These are phyloP conservation scores for Umbellularia californica DNA, from an alignment of 164 flowering plant genomes.

Conservation along the genomic window DNA sequence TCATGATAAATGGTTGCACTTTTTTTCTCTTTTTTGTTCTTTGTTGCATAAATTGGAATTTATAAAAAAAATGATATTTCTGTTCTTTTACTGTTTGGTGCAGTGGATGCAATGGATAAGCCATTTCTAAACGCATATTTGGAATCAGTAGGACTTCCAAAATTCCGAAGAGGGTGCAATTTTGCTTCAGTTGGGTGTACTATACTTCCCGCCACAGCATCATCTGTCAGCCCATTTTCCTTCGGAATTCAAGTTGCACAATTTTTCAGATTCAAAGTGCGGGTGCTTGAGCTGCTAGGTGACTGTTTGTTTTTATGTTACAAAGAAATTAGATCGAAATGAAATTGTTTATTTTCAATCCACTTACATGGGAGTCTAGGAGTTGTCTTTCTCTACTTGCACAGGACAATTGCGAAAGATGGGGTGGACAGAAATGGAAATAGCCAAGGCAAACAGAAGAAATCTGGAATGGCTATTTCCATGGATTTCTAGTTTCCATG, in stretches of 20 bases:
- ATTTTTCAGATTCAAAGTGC: constrained; percentile 66
- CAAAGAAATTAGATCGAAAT: neutral
- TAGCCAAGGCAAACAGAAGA: no score
- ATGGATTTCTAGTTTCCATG: no score
- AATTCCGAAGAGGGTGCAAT: constrained; percentile 70
- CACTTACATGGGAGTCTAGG: no score
- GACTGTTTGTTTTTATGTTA: constrained; percentile 7
- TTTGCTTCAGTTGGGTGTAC: constrained; percentile 92
- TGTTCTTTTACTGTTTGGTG: neutral
- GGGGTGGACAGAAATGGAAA: no score
- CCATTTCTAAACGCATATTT: constrained; percentile 81
- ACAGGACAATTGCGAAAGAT: no score
- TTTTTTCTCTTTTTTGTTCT: no score
- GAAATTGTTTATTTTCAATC: no score
- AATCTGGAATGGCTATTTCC: no score
- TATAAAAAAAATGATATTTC: no score
- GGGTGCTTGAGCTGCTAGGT: constrained; percentile 54
- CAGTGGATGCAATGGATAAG: constrained; percentile 81
- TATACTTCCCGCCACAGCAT: constrained; percentile 64
- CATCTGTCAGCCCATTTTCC: constrained; percentile 81
- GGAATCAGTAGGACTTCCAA: constrained; percentile 73
- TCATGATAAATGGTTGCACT: no score
- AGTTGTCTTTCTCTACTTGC: no score
- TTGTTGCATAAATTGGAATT: no score
- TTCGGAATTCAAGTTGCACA: constrained; percentile 81